Base-by-base conservation (phyloP, 805 yeast genomes). In the Kuraishia ogatae region DNA sequence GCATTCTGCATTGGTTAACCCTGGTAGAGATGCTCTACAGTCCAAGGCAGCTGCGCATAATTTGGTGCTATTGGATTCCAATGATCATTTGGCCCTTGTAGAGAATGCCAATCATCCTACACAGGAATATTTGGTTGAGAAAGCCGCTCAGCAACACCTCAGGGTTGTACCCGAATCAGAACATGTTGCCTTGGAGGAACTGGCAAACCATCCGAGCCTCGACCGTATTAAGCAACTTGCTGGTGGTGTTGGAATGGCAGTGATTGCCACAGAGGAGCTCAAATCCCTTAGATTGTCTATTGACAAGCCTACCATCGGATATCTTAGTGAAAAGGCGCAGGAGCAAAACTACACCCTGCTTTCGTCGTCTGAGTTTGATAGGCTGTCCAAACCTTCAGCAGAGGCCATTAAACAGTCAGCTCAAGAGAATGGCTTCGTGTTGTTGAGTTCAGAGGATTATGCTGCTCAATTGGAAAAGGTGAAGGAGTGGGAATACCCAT, bases 401-500 rank as follows among this genome's bases (percentile, higher is more conserved):
- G 43, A 35, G 43, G 3, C 43, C 7, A 35, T 35, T 17, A 35
- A 15, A 11, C 43, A 35, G n/a, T 35, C 43, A 11, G 43, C 43
- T 35, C 43, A 35, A 17, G 43, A 35, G 43, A 35, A 35, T 8
- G 43, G 43, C 2, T 15, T 35, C 17, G 43, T 35, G 4, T 8
- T 35, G 17, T 17, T 35, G 17, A 35, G 17, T 15, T 35, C 43
- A 10, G 43, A 35, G n/a, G 43, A 35, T 4, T 17, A 35, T 35
- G 43, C 43, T 7, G 43, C 43, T 15, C 43, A 35, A 15, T 17
- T 13, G 28, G 43, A 35, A 11, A 35, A 35, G 43, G n/a, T 35
- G n/a, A 15, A 15, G 17, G 43, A 35, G 17, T 35, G 43, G 43
- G 43, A 35, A 15, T 8, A 35, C n/a, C 66, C 68, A 15, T 58